Evolutionary conservation across 2,329 filamentous ascomycete species (phyloP).

Genomic region (Fusarium staphyleae): DNA sequence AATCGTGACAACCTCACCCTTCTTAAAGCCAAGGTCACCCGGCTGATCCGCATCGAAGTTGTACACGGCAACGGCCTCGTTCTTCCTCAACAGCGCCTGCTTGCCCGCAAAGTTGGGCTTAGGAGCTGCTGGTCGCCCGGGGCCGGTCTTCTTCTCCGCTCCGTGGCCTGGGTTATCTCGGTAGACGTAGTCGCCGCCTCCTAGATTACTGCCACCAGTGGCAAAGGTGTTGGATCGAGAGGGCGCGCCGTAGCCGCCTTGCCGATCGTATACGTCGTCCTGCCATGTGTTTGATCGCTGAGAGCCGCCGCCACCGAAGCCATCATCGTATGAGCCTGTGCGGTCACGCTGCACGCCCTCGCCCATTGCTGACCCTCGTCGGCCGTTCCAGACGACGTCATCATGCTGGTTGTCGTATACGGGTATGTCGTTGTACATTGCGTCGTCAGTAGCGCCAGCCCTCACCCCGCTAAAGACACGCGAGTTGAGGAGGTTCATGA

Average conservation of each 20-base stretch:
- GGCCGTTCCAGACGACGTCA: constrained; percentile 83
- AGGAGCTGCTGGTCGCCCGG: constrained; percentile 81
- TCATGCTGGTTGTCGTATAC: constrained; percentile 87
- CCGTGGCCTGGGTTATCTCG: constrained; percentile 52
- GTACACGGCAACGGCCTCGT: constrained; percentile 90
- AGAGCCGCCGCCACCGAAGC: constrained; percentile 61
- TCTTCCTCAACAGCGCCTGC: constrained; percentile 66
- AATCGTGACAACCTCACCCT: constrained; percentile 95
- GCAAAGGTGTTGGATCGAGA: constrained; percentile 61
- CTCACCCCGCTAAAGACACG: constrained; percentile 78
- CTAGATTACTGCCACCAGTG: constrained; percentile 42
- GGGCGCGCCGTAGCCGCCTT: constrained; percentile 47
- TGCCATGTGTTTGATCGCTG: constrained; percentile 74
- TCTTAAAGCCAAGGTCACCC: constrained; percentile 93
- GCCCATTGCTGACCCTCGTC: constrained; percentile 72
- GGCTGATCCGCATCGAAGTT: constrained; percentile 95
- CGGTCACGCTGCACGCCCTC: constrained; percentile 60
- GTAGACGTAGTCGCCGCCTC: constrained; percentile 62
- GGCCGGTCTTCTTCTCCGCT: constrained; percentile 59
- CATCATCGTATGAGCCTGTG: constrained; percentile 52
- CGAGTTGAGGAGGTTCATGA: constrained; percentile 86
- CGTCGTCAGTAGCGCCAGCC: constrained; percentile 57
- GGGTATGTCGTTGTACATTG: constrained; percentile 93
- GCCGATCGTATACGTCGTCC: constrained; percentile 76
- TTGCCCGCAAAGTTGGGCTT: constrained; percentile 79